Evolutionary conservation across 768 basidiomycete genomes (phyloP), one percentile per base, ranked within the genome.

Genomic region (Lentinula sp.): DNA sequence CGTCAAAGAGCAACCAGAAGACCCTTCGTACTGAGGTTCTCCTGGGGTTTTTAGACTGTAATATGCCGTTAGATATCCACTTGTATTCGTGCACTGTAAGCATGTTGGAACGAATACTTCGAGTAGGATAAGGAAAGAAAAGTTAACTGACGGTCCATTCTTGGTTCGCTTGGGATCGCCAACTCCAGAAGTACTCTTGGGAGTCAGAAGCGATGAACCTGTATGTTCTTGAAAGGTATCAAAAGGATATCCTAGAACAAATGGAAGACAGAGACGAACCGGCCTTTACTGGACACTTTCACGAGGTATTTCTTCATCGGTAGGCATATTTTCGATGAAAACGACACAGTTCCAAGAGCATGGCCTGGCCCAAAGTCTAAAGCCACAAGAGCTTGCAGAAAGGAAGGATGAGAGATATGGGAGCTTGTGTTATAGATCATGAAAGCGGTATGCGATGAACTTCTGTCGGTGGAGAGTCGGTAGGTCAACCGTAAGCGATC

Each of bases 1-100:
- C 32, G 81, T 84, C 51, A 89, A 71, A 73, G 82, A 80, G 61
- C 83, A 84, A 1, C 86, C 86, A 2, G 85, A 86, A 0, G 85
- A 85, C 49, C 72, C 67, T 1, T 45, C 50, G 63, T 86, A 86
- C 16, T 74, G 75, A 3, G 84, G 82, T 65, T 87, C 85, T 32
- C 80, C 82, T 0, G 78, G 70, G 15, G 75, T 66, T 63, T 84
- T 86, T 53, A 85, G 76, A 67, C 76, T 78, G 69, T 89, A 89
- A 65, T 80, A 81, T 0, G 88, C 84, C 18, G 89, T 78, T 2
- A 83, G 70, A 51, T 80, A 77, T 32, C 80, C 79, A 49, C 68
- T 76, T 21, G 70, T 63, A 62, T 85, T 82, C 3, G 80, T 79
- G 68, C 86, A 89, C 86, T 89, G 64, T 15, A 13, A 59, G 15